Conservation (phyloP, 257 asterid genomes). For the Cynanchum wilfordii region DNA sequence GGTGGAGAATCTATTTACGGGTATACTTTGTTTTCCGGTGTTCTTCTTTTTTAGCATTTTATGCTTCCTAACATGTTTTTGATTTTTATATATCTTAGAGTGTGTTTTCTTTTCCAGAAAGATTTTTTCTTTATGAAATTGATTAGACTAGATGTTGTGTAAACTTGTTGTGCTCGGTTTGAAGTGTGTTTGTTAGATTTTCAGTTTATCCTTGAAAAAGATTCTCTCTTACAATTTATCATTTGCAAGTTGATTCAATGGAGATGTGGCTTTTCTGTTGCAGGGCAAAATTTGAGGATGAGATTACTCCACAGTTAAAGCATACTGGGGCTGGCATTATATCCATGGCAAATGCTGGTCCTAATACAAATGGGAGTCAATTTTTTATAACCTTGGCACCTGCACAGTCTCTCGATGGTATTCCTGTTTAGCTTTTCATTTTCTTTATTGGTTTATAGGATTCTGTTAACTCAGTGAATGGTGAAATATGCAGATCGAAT, state of each 20-base stretch:
- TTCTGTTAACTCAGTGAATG: background rate
- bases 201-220: background rate
- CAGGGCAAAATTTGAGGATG: slow-evolving; percentile 93
- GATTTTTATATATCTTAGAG: background rate
- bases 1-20: slow-evolving; percentile 98
- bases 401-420: slow-evolving; percentile 91
- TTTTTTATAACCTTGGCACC: slow-evolving; percentile 95
- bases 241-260: background rate
- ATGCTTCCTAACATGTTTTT: background rate
- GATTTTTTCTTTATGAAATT: no score
- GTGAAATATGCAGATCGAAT: background rate
- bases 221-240: background rate
- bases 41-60: background rate
- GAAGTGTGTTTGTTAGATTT: background rate
- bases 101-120: background rate
- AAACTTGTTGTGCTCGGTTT: background rate
- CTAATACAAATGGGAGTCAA: slow-evolving; percentile 97
- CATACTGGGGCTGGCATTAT: slow-evolving; percentile 98
- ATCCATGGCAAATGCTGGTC: slow-evolving; percentile 99
- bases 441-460: background rate
- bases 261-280: slow-evolving; percentile 2
- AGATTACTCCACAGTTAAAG: slow-evolving; percentile 72
- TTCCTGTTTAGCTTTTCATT: background rate
- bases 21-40: slow-evolving; percentile 23
- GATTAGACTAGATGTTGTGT: background rate